Percentiles rank a stretch among this genome's conserved stretches.
These are phyloP conservation scores for Cylindrodendrum hubeiense DNA, from an alignment of 2,329 filamentous ascomycete genomes.

Conservation along the genomic window DNA sequence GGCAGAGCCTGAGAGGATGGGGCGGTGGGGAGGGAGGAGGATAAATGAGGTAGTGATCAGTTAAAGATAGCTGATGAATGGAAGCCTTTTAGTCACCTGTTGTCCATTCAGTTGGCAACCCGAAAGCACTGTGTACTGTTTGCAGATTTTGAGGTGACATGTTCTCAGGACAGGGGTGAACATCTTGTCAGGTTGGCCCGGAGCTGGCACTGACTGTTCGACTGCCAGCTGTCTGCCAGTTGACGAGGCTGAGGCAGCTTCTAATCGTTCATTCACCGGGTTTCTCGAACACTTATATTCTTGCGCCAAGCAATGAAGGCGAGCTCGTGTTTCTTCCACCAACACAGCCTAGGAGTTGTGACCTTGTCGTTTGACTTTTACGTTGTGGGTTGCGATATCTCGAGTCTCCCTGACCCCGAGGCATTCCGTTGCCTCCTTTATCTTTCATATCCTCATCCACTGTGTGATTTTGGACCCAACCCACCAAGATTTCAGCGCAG, in stretches of 20 bases:
- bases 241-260: not conserved
- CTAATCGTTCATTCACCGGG: not conserved
- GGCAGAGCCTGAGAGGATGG: not conserved
- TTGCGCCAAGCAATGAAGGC: not conserved
- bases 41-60: conserved; percentile 3
- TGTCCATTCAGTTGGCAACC: not conserved
- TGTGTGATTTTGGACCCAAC: not conserved
- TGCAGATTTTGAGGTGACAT: not conserved
- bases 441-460: not conserved
- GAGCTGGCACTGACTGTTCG: not conserved
- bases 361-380: not conserved
- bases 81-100: not conserved
- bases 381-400: not conserved
- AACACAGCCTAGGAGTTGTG: not conserved
- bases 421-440: not conserved
- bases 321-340: not conserved
- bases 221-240: conserved; percentile 9
- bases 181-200: not conserved
- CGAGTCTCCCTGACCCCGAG: too few relatives aligned
- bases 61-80: conserved; percentile 8
- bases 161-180: not conserved
- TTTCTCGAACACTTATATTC: not conserved
- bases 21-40: not conserved
- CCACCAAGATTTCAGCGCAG: too few relatives aligned
- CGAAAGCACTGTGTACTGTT: not conserved